Percentiles rank a stretch among this genome's conserved stretches.
Conservation (phyloP, 208 protist species). For the Lotmaria passim region DNA sequence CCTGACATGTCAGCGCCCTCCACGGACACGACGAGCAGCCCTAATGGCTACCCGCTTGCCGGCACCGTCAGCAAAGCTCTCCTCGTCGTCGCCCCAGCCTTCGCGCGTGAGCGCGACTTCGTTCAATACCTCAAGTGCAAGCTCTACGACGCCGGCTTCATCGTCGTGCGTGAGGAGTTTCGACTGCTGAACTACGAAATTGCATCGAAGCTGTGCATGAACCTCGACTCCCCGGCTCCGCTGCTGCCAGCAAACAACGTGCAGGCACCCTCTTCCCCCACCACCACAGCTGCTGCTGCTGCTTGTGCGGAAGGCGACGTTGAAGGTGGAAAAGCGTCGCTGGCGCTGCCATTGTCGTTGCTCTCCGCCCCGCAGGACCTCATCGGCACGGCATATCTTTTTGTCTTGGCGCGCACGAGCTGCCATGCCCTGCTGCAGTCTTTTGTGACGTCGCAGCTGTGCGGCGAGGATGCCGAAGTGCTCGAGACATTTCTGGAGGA, state of each 20-base stretch:
- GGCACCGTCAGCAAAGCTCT: slow-evolving; percentile 70
- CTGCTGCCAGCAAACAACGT: slow-evolving; percentile 29
- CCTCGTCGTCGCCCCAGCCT: slow-evolving; percentile 66
- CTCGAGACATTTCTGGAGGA: slow-evolving; percentile 24
- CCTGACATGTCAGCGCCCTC: slow-evolving; percentile 6
- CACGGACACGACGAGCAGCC: background rate
- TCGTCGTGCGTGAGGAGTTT: slow-evolving; percentile 80
- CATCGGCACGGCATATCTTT: slow-evolving; percentile 74
- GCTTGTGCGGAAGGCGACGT: background rate
- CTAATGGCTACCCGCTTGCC: slow-evolving; percentile 47
- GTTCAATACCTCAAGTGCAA: slow-evolving; percentile 81
- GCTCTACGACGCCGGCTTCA: slow-evolving; percentile 86
- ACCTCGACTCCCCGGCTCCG: slow-evolving; percentile 44
- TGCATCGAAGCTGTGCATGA: slow-evolving; percentile 58
- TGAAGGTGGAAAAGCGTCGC: slow-evolving; percentile 16
- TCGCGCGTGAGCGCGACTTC: slow-evolving; percentile 60
- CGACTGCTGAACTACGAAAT: slow-evolving; percentile 82
- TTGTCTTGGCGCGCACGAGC: slow-evolving; percentile 70
- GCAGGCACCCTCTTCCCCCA: background rate
- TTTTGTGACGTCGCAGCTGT: slow-evolving; percentile 54
- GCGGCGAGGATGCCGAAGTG: slow-evolving; percentile 47
- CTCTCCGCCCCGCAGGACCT: slow-evolving; percentile 41
- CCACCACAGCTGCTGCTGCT: background rate
- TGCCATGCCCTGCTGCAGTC: slow-evolving; percentile 62
- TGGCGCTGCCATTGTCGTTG: slow-evolving; percentile 24